Base-by-base conservation (phyloP, 768 basidiomycete genomes). In the Suillus plorans region DNA sequence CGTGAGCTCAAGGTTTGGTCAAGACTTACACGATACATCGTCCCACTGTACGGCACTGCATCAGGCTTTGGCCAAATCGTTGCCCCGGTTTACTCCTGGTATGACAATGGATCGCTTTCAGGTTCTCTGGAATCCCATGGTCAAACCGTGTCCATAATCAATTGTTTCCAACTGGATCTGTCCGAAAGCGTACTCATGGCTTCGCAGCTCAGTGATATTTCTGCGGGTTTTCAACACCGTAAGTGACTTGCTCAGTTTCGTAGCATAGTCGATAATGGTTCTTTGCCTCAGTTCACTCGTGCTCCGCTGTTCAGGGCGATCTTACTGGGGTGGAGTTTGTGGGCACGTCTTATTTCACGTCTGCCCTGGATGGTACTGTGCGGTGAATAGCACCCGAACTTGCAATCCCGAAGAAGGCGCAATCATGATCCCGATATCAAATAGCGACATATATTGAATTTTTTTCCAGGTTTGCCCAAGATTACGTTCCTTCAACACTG, bases 371-470 rank as follows among this genome's bases (percentile, higher is more conserved):
- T 22, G 63, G 63, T 13, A 44, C 59, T 31, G 42, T 45, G 20
- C 16, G 59, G 10, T 63, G 42, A 57, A 63, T 45, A 49, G 63
- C 63, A 8, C 63, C 63, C 1, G 63, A 63, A 64, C 62, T 47
- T 81, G 78, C 80, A 13, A 81, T 81, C 70, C 79, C 1, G 67
- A 75, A n/a, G 25, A 63, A n/a, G n/a, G 28, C 9, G 9, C 39
- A 13, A 64, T 6, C 31, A 28, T 22, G 16, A 47, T 34, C 22
- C 60, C 42, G 28, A 49, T 31, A 31, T 80, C 69, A 72, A 68
- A 22, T 16, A 80, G 73, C 61, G 82, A 84, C 69, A 77, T 82
- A 34, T 84, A 77, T 12, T 61, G 63, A 31, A 49, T 64, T 28
- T 68, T 70, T 16, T 39, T 65, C 31, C 64, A 65, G 64, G 64